Evolutionary conservation across 495 filamentous ascomycete species (phyloP).

Genomic region (Aspergillus bridgeri): DNA sequence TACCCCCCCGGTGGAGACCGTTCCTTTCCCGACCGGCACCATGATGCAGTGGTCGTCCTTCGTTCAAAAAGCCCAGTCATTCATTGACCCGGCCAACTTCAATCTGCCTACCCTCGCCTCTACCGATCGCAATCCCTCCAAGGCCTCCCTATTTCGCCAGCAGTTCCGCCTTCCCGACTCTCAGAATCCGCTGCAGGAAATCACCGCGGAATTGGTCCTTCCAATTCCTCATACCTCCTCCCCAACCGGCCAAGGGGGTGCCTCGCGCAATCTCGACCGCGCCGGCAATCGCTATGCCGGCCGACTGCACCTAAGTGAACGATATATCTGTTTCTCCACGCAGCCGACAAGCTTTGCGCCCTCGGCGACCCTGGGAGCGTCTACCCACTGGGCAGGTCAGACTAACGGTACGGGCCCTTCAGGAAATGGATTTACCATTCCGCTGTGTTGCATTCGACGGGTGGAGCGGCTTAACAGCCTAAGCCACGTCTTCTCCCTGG

Average conservation of each 20-base stretch:
- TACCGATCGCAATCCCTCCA: constrained; percentile 76
- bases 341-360: constrained; percentile 83
- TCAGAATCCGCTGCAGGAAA: constrained; percentile 89
- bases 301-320: constrained; percentile 87
- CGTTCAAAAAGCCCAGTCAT: constrained; percentile 90
- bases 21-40: constrained; percentile 14
- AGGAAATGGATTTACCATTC: constrained; percentile 95
- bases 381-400: constrained; percentile 78
- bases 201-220: constrained; percentile 90
- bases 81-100: constrained; percentile 79
- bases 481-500: constrained; percentile 85
- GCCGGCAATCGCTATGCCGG: constrained; percentile 85
- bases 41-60: constrained; percentile 84
- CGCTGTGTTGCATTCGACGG: constrained; percentile 82
- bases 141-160: constrained; percentile 87
- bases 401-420: constrained; percentile 89
- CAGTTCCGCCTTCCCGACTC: constrained; percentile 94
- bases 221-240: constrained; percentile 49
- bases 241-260: constrained; percentile 53
- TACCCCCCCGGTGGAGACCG: not conserved
- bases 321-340: constrained; percentile 93
- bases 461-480: constrained; percentile 91
- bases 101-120: constrained; percentile 59
- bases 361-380: constrained; percentile 68
- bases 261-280: constrained; percentile 54